Conservation (phyloP, 148 eudicot genomes). For the Chenopodium quinoa region DNA sequence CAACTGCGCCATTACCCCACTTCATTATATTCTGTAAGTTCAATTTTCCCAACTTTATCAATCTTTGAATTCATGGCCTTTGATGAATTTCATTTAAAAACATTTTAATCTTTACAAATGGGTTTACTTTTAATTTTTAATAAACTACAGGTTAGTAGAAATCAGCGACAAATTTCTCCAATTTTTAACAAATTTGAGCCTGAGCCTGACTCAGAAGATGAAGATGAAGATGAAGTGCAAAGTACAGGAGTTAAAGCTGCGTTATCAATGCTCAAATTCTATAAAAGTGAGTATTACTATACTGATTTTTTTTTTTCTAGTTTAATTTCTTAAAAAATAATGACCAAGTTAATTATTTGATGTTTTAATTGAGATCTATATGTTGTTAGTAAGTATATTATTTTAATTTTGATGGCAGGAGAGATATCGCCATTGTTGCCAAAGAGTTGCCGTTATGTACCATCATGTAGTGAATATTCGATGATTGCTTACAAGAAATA, state of each 20-base stretch:
- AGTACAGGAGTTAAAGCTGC: slow-evolving; percentile 71
- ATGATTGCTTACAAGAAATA: slow-evolving; percentile 96
- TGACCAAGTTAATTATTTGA: background rate
- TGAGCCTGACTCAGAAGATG: slow-evolving; percentile 33
- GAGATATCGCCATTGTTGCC: slow-evolving; percentile 91
- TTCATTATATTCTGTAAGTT: slow-evolving; percentile 9
- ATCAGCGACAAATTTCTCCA: slow-evolving; percentile 8
- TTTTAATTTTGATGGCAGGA: slow-evolving; percentile 36
- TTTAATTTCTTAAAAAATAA: background rate
- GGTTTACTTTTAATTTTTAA: background rate
- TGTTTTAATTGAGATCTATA: background rate
- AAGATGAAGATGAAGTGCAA: slow-evolving; percentile 23
- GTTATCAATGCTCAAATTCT: slow-evolving; percentile 69
- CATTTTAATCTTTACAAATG: too few species aligned
- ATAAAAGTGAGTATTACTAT: slow-evolving; percentile 56
- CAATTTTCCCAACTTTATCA: background rate
- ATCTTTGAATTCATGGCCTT: background rate
- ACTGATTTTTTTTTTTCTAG: background rate
- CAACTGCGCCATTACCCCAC: background rate
- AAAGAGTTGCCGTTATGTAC: slow-evolving; percentile 86
- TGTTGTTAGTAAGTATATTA: too few species aligned
- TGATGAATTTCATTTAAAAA: background rate
- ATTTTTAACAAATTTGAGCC: slow-evolving; percentile 24
- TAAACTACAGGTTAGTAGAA: background rate
- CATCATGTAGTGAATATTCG: slow-evolving; percentile 94